Evolutionary conservation across 257 asterid genomes (phyloP).

Genomic region (Solanum arcanum): DNA sequence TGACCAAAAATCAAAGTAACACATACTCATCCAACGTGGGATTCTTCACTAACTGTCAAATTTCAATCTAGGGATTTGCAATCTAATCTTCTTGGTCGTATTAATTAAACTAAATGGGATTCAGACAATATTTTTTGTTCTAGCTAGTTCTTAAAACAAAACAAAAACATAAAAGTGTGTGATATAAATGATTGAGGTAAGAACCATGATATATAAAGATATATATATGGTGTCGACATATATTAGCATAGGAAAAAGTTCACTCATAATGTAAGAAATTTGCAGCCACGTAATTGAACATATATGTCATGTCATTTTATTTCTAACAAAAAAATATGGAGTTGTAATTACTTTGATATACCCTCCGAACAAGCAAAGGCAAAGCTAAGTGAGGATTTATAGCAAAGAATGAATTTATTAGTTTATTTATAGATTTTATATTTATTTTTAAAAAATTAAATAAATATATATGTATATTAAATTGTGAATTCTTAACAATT

Average conservation of each 20-base stretch:
- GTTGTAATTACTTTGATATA: too few species aligned
- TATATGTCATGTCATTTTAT: not conserved
- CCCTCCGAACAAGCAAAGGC: not conserved
- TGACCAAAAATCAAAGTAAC: too few species aligned
- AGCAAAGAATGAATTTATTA: rapidly evolving
- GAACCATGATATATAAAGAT: not conserved
- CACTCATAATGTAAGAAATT: not conserved
- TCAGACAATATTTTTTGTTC: not conserved
- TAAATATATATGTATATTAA: too few species aligned
- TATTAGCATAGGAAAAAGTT: not conserved
- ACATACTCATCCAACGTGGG: not conserved
- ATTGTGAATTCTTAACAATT: too few species aligned
- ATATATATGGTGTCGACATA: not conserved
- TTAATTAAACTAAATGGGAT: not conserved
- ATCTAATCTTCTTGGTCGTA: not conserved
- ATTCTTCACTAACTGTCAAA: too few species aligned
- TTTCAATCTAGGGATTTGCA: not conserved
- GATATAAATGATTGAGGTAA: not conserved
- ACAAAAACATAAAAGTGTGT: not conserved
- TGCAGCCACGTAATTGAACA: not conserved
- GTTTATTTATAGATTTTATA: too few species aligned
- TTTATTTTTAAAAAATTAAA: too few species aligned
- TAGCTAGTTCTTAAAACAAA: not conserved
- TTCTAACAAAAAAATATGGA: too few species aligned
- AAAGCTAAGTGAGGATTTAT: too few species aligned